phyloP scores from a whole-genome alignment of 108 stramenopile genomes.

The Cyclostephanos tholiformis region DNA sequence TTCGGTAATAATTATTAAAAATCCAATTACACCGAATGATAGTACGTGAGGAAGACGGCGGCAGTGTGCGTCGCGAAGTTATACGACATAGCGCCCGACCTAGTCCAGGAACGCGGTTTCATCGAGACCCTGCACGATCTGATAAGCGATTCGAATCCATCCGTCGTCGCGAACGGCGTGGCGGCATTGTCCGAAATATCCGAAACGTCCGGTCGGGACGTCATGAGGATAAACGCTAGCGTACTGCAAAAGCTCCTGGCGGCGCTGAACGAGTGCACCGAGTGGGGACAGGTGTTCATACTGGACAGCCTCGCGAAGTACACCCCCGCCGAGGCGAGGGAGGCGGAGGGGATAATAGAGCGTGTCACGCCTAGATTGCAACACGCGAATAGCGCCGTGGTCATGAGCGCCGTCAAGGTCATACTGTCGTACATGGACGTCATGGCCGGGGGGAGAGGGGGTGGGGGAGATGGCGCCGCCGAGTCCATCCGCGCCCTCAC shows the following conservation, averaged over 20 bases:
- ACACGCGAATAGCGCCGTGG: slow-evolving; percentile 99
- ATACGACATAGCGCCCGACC: slow-evolving; percentile 96
- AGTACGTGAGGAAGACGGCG: slow-evolving; percentile 98
- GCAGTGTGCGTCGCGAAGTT: slow-evolving; percentile 99
- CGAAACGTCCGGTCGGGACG: slow-evolving; percentile 93
- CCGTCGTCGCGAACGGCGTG: slow-evolving; percentile 99
- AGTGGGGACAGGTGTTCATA: slow-evolving; percentile 99
- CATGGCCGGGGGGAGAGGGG: slow-evolving; percentile 60
- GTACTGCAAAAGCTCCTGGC: slow-evolving; percentile 97
- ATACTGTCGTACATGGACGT: slow-evolving; percentile 95
- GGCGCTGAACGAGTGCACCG: slow-evolving; percentile 99
- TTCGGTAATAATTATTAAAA: not conserved
- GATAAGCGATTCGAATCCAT: slow-evolving; percentile 95
- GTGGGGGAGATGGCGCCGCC: slow-evolving; percentile 45
- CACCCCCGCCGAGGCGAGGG: slow-evolving; percentile 88
- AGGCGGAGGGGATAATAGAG: slow-evolving; percentile 98
- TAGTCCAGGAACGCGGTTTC: slow-evolving; percentile 97
- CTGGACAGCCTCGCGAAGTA: slow-evolving; percentile 97
- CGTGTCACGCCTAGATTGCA: slow-evolving; percentile 98
- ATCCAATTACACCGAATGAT: no score
- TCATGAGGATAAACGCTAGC: slow-evolving; percentile 92
- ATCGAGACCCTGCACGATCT: slow-evolving; percentile 94
- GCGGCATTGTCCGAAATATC: slow-evolving; percentile 98
- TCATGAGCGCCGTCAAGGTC: slow-evolving; percentile 98
- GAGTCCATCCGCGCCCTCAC: slow-evolving; percentile 86